These are phyloP conservation scores for Suillus luteus DNA, from an alignment of 768 basidiomycete genomes.

Conservation along the genomic window DNA sequence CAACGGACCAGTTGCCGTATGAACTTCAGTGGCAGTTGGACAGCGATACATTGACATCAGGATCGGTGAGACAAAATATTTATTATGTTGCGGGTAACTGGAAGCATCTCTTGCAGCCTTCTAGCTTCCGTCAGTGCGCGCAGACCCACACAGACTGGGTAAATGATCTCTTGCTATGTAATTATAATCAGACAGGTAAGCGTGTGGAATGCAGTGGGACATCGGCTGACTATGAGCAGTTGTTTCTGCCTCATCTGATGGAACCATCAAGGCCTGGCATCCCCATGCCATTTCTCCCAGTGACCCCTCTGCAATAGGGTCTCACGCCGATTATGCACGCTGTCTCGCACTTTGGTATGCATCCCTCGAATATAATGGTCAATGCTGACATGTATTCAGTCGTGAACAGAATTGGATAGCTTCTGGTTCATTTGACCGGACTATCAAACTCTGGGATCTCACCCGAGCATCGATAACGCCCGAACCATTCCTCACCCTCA, in stretches of 20 bases:
- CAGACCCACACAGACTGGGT: constrained; percentile 96
- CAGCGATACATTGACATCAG: constrained; percentile 46
- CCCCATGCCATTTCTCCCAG: constrained; percentile 66
- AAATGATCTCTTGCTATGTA: constrained; percentile 91
- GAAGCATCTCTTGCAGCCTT: constrained; percentile 3
- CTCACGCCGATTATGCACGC: constrained; percentile 84
- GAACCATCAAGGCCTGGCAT: constrained; percentile 91
- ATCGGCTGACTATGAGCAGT: constrained; percentile 44
- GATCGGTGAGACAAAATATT: constrained; percentile 43
- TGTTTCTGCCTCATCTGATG: constrained; percentile 93
- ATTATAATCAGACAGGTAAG: constrained; percentile 85
- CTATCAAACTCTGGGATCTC: constrained; percentile 94
- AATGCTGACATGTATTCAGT: constrained; percentile 39
- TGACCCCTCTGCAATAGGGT: constrained; percentile 70
- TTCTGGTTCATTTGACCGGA: constrained; percentile 92
- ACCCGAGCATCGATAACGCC: constrained; percentile 41
- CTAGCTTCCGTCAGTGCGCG: constrained; percentile 77
- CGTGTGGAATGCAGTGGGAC: background rate
- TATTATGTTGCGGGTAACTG: background rate
- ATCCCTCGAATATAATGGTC: constrained; percentile 6
- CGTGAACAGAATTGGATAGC: constrained; percentile 86
- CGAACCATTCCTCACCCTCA: constrained; percentile 63
- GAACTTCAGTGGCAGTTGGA: constrained; percentile 86
- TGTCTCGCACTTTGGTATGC: constrained; percentile 73
- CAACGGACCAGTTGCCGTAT: constrained; percentile 46